phyloP scores from a whole-genome alignment of 805 yeast genomes.

The Starmerella etchellsii region DNA sequence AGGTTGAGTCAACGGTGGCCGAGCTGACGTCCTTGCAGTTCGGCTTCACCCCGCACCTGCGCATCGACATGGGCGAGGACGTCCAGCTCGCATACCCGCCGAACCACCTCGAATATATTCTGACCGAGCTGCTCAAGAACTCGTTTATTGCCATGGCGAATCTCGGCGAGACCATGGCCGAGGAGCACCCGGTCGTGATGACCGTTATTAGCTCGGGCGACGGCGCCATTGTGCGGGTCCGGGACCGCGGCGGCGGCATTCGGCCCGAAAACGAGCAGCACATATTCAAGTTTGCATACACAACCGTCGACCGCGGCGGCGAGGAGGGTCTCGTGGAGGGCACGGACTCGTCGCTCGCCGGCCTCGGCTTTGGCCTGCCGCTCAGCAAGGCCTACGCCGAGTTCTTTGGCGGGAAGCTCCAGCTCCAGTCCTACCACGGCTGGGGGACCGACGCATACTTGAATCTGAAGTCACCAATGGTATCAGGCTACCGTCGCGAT shows the following conservation, averaged over 20 bases:
- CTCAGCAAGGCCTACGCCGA: conserved; percentile 63
- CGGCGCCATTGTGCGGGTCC: conserved; percentile 57
- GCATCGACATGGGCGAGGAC: conserved; percentile 44
- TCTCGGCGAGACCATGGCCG: conserved; percentile 37
- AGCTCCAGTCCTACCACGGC: conserved; percentile 58
- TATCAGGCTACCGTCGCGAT: conserved; percentile 16
- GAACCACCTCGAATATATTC: conserved; percentile 73
- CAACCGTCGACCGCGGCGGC: conserved; percentile 47
- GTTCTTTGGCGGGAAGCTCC: conserved; percentile 57
- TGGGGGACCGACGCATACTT: conserved; percentile 71
- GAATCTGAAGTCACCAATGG: conserved; percentile 22
- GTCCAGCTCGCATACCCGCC: conserved; percentile 71
- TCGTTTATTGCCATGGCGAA: conserved; percentile 73
- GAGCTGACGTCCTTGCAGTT: conserved; percentile 76
- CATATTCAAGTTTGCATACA: conserved; percentile 75
- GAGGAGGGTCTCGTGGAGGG: conserved; percentile 48
- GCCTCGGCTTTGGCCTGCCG: conserved; percentile 94
- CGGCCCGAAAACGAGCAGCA: conserved; percentile 49
- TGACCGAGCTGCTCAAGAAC: conserved; percentile 78
- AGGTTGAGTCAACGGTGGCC: conserved; percentile 61
- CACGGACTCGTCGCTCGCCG: conserved; percentile 69
- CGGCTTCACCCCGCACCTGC: conserved; percentile 54
- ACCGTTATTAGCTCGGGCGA: conserved; percentile 36
- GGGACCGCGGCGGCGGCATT: conserved; percentile 88
- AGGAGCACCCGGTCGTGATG: conserved; percentile 33